These are phyloP conservation scores for Magnusiomyces paraingens DNA, from an alignment of 1,139 yeast species.

Conservation along the genomic window DNA sequence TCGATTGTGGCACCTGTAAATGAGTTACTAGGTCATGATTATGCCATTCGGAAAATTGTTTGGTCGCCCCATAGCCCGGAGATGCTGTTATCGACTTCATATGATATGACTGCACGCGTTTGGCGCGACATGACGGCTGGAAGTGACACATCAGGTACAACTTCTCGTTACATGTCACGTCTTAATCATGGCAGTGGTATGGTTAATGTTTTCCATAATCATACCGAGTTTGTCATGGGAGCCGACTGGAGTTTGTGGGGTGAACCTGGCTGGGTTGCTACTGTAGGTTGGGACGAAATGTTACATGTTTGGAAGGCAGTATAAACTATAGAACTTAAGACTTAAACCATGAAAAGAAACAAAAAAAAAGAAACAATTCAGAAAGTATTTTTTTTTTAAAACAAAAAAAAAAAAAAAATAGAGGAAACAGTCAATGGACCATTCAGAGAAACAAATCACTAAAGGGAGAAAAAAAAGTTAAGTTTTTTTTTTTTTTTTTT, in stretches of 20 bases:
- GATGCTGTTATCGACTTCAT: conserved; percentile 67
- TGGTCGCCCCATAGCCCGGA: conserved; percentile 89
- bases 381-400: background rate
- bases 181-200: conserved; percentile 36
- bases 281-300: conserved; percentile 97
- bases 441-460: too few relatives aligned
- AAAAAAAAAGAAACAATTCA: background rate
- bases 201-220: conserved; percentile 56
- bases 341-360: background rate
- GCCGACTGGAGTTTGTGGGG: conserved; percentile 98
- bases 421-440: too few relatives aligned
- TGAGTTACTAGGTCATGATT: conserved; percentile 80
- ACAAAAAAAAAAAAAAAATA: background rate
- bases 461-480: background rate
- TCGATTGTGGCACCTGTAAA: conserved; percentile 49
- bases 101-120: conserved; percentile 85
- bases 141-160: conserved; percentile 7
- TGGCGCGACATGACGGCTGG: conserved; percentile 63
- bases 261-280: conserved; percentile 89
- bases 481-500: too few relatives aligned
- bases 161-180: conserved; percentile 9
- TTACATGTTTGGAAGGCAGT: conserved; percentile 77
- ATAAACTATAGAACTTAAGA: background rate
- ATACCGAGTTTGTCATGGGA: conserved; percentile 88
- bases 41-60: conserved; percentile 71